Percentiles rank a stretch among this genome's conserved stretches.
Conservation (phyloP, 169 alveolate genomes). For the Miamiensis avidus region DNA sequence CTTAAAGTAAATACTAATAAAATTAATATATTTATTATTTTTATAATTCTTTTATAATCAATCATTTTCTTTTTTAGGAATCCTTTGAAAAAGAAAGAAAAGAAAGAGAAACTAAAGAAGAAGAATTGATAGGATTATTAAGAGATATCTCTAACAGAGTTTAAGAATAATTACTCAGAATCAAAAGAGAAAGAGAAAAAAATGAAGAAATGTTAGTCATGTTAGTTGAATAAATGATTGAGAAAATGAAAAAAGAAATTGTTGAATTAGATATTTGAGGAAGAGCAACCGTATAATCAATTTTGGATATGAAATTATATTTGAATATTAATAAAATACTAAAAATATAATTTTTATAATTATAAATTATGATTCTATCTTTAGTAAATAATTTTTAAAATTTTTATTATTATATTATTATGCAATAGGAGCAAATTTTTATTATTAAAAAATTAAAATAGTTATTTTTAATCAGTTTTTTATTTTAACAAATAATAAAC, state of each 20-base stretch:
- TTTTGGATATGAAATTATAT: too few relatives aligned
- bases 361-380: not conserved
- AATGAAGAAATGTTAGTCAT: conserved; percentile 42
- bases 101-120: conserved; percentile 50
- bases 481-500: too few relatives aligned
- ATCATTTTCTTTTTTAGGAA: conserved; percentile 2
- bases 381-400: too few relatives aligned
- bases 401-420: too few relatives aligned
- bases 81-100: conserved; percentile 40
- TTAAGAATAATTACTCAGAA: conserved; percentile 28
- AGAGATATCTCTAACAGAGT: conserved; percentile 41
- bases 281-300: too few relatives aligned
- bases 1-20: conserved; percentile 1
- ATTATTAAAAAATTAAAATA: too few relatives aligned
- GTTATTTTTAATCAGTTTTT: too few relatives aligned
- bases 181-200: conserved; percentile 47
- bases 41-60: not conserved
- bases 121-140: conserved; percentile 34
- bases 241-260: conserved; percentile 46
- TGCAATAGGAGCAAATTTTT: too few relatives aligned
- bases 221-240: conserved; percentile 45
- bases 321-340: too few relatives aligned
- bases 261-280: conserved; percentile 41
- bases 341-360: too few relatives aligned
- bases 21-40: too few relatives aligned